Conservation (phyloP, 1,284 basidiomycete genomes). For the Rhodotorula sp. region DNA sequence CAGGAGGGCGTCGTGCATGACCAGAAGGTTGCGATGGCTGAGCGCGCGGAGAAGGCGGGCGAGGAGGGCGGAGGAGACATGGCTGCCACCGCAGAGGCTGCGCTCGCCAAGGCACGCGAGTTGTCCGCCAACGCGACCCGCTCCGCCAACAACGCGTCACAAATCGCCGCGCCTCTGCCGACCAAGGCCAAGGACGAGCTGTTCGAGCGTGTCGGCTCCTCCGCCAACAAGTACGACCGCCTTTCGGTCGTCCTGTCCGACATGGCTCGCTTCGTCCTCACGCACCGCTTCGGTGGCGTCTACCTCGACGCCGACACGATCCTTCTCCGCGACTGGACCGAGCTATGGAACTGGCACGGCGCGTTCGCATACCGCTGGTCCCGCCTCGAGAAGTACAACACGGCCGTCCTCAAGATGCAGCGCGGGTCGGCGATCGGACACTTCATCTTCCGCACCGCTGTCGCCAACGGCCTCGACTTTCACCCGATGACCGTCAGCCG, state of each 20-base stretch:
- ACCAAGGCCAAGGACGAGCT: slow-evolving; percentile 58
- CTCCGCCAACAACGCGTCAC: slow-evolving; percentile 10
- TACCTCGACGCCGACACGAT: slow-evolving; percentile 85
- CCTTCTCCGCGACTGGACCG: slow-evolving; percentile 85
- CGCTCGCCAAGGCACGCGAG: slow-evolving; percentile 32
- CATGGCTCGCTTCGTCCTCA: slow-evolving; percentile 80
- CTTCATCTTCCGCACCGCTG: slow-evolving; percentile 78
- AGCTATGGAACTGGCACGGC: slow-evolving; percentile 81
- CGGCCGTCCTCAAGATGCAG: slow-evolving; percentile 78
- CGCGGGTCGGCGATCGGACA: slow-evolving; percentile 74
- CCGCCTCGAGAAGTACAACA: slow-evolving; percentile 76
- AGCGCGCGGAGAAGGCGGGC: slow-evolving; percentile 13
- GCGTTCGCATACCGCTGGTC: slow-evolving; percentile 86
- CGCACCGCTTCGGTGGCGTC: slow-evolving; percentile 78
- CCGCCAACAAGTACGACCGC: slow-evolving; percentile 69
- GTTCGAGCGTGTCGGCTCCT: slow-evolving; percentile 70
- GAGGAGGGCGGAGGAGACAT: slow-evolving; percentile 36
- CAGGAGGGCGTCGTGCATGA: slow-evolving; percentile 39
- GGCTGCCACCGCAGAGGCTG: slow-evolving; percentile 42
- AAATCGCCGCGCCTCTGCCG: slow-evolving; percentile 16
- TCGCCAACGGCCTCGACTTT: slow-evolving; percentile 79
- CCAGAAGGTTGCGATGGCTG: slow-evolving; percentile 33
- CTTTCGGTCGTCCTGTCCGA: slow-evolving; percentile 79
- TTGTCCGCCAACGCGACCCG: slow-evolving; percentile 12
- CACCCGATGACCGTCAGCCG: slow-evolving; percentile 79